phyloP scores from a whole-genome alignment of 805 yeast species.

The Hyphopichia homilentoma region DNA sequence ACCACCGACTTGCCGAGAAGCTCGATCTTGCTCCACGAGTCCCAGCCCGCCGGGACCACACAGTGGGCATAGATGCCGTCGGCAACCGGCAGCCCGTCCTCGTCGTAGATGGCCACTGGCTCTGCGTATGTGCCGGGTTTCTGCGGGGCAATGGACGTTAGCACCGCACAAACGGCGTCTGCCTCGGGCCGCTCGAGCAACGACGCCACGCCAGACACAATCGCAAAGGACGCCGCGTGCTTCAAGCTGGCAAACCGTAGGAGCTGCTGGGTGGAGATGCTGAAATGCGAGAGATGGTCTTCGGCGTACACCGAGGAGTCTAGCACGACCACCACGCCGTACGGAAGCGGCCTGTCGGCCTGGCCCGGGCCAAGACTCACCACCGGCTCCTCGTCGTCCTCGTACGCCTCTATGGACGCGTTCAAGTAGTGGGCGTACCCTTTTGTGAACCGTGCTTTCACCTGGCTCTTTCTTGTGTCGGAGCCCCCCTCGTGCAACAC shows the following conservation, averaged over 20 bases:
- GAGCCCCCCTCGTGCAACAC: conserved; percentile 5
- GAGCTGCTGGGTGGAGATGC: conserved; percentile 31
- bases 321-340: conserved; percentile 14
- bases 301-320: conserved; percentile 10
- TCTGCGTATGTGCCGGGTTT: no score
- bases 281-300: conserved; percentile 15
- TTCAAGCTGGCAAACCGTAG: conserved; percentile 28
- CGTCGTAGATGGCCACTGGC: conserved; percentile 13
- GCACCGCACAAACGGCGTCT: no score
- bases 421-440: conserved; percentile 4
- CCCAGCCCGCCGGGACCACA: conserved; percentile 47
- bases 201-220: conserved; percentile 5
- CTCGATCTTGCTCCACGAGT: conserved; percentile 48
- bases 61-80: conserved; percentile 12
- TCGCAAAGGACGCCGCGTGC: conserved; percentile 24
- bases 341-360: conserved; percentile 19
- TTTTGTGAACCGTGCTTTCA: conserved; percentile 6
- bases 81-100: conserved; percentile 4
- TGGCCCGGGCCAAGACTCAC: conserved; percentile 16
- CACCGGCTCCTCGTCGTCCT: not conserved
- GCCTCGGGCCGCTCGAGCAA: conserved; percentile 5
- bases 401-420: conserved; percentile 2
- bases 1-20: conserved; percentile 24
- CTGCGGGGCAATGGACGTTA: no score
- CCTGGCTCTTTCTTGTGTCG: not conserved